These are phyloP conservation scores for Tetrapisispora taiwanensis DNA, from an alignment of 805 yeast species.

Conservation along the genomic window DNA sequence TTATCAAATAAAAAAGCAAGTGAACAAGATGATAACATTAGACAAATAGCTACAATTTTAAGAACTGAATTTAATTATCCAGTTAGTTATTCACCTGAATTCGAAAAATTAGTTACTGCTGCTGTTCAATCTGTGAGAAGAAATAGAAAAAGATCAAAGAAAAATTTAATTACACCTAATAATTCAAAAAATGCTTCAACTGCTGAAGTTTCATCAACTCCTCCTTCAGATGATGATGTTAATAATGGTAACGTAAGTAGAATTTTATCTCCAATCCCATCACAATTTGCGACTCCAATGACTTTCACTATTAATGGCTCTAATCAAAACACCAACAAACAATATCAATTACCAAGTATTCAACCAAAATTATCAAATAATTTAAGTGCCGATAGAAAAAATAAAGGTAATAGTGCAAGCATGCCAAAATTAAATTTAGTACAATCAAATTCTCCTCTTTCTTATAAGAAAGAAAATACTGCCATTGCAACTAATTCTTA, in stretches of 20 bases:
- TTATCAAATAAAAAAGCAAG: slow-evolving; percentile 66
- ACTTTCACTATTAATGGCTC: background rate
- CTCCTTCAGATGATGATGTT: slow-evolving; percentile 2
- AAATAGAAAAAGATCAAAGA: slow-evolving; percentile 61
- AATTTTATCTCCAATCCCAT: slow-evolving; percentile 1
- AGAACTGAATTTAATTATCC: slow-evolving; percentile 72
- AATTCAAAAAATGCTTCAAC: slow-evolving; percentile 3
- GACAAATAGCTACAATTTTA: slow-evolving; percentile 64
- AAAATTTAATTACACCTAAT: slow-evolving; percentile 15
- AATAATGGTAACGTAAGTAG: background rate
- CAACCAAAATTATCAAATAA: background rate
- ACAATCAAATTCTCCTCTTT: background rate
- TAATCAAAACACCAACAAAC: background rate
- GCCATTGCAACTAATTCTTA: slow-evolving; percentile 1
- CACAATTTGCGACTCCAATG: slow-evolving; percentile 1
- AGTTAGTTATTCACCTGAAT: slow-evolving; percentile 49
- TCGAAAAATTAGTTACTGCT: slow-evolving; percentile 82
- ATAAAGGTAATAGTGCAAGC: background rate
- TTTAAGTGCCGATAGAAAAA: background rate
- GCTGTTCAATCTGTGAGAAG: slow-evolving; percentile 90
- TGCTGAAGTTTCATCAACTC: background rate
- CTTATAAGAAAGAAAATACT: background rate
- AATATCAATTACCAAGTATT: slow-evolving; percentile 4
- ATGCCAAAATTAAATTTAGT: background rate
- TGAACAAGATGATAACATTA: slow-evolving; percentile 81